Evolutionary conservation across 257 asterid species (phyloP).

Genomic region (Cynanchum wilfordii): DNA sequence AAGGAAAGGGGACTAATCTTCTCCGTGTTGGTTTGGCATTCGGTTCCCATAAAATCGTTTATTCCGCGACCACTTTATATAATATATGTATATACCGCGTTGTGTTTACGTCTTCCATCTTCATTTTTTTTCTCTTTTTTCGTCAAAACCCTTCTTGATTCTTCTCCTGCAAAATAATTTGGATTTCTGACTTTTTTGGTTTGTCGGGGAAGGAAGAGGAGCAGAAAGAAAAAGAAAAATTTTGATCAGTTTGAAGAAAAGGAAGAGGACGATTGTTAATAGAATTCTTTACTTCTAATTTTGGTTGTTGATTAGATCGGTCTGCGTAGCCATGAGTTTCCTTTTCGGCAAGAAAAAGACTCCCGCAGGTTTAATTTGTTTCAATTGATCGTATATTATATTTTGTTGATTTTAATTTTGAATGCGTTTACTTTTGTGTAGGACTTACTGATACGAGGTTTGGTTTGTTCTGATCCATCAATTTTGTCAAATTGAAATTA

Average conservation of each 20-base stretch:
- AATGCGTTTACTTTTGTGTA: not conserved
- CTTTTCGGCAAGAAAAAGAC: constrained; percentile 86
- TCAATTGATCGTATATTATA: not conserved
- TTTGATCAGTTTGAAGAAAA: not conserved
- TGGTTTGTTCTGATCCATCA: not conserved
- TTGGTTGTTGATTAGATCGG: not conserved
- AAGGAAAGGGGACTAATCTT: not conserved
- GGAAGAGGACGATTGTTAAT: not conserved
- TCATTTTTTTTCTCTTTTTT: not conserved
- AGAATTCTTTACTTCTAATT: not conserved
- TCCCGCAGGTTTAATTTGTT: constrained; percentile 64
- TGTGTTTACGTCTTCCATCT: not conserved
- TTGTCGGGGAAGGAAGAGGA: not conserved
- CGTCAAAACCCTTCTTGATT: constrained; percentile 1
- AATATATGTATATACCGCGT: not conserved
- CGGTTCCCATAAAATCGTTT: not conserved
- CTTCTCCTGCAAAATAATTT: not conserved
- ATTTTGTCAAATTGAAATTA: not conserved
- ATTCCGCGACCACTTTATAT: not conserved
- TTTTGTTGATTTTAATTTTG: not conserved
- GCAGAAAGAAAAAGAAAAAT: not conserved
- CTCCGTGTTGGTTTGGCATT: not conserved
- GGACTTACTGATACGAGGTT: not conserved
- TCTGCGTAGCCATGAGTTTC: constrained; percentile 61
- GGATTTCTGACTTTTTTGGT: not conserved